Evolutionary conservation across 2,329 filamentous ascomycete species (phyloP), one percentile per base, ranked within the genome.

Genomic region (Leptographium galeiforme): DNA sequence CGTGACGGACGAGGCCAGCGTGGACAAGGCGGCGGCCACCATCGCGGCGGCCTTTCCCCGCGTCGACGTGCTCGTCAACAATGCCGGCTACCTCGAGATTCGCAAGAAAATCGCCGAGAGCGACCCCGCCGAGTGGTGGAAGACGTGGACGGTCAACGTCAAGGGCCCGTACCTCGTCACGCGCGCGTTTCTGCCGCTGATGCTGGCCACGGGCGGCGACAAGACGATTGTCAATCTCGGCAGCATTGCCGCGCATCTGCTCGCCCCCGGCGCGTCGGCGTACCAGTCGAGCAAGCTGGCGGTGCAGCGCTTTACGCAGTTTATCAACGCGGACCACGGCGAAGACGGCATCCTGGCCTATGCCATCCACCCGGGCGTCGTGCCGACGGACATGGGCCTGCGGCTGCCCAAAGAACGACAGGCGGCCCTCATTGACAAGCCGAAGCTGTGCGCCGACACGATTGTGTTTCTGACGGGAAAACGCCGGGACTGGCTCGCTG

Each of bases 281-380:
- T 78, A 78, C 58, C 71, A 74, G 59, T 64, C 65, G 4, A 63
- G 64, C 49, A 77, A 77, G 58, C 65, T 76, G 40, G 69, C 71
- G 0, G 56, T 72, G 2, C 61, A 67, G 48, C 68, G 72, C 6
- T 61, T 77, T 13, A 69, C 64, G 18, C 70, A 78, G 59, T 74
- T 70, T 55, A 54, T 73, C 19, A 63, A 62, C 6, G 55, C 55
- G 34, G 75, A 78, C 56, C 72, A 77, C 57, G 40, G 53, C 32
- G 44, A 25, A n/a, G 60, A 72, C 47, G 70, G 70, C 0, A 56
- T 75, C 1, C 59, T 75, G 11, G 66, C 66, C n/a, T 66, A 67
- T 43, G 59, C 65, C 3, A 52, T 75, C 5, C 72, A 77, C 59
- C 74, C 74, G 0, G 75, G 74, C 3, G 67, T 66, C 14, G 66